phyloP scores from a whole-genome alignment of 192 early-diverging fungal genomes.

The Backusella mclennaniae region DNA sequence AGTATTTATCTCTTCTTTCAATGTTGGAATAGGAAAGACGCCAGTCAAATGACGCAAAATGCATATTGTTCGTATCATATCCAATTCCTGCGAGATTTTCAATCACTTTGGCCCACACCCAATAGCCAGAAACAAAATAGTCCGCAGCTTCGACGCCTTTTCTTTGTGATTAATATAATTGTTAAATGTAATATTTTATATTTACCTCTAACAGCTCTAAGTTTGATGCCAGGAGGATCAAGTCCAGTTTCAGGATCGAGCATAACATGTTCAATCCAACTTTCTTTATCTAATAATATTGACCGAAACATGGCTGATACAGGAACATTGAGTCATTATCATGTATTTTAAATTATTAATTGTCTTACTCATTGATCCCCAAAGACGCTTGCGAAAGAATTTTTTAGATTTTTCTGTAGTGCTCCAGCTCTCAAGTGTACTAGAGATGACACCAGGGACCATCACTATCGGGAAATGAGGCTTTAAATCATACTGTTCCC shows the following conservation, averaged over 20 bases:
- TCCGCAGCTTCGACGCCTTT: slow-evolving; percentile 84
- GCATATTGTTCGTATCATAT: slow-evolving; percentile 88
- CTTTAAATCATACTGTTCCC: slow-evolving; percentile 40
- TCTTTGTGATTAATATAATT: not conserved
- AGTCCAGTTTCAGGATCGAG: slow-evolving; percentile 80
- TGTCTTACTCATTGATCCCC: slow-evolving; percentile 69
- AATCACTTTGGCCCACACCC: slow-evolving; percentile 86
- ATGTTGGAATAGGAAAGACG: slow-evolving; percentile 77
- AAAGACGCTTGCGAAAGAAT: slow-evolving; percentile 87
- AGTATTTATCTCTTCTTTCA: slow-evolving; percentile 81
- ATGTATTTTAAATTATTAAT: not conserved
- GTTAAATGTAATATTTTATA: not conserved
- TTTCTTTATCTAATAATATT: slow-evolving; percentile 80
- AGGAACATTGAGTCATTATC: not conserved
- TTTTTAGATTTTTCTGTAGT: slow-evolving; percentile 72
- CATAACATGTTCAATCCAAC: slow-evolving; percentile 83
- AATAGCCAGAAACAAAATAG: slow-evolving; percentile 86
- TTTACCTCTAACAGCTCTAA: slow-evolving; percentile 74
- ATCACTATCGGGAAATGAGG: slow-evolving; percentile 65
- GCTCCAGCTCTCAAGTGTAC: slow-evolving; percentile 88
- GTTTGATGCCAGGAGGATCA: slow-evolving; percentile 78
- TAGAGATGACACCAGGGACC: slow-evolving; percentile 87
- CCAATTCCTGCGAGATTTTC: slow-evolving; percentile 82
- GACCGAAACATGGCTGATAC: slow-evolving; percentile 76
- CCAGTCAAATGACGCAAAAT: slow-evolving; percentile 89